These are phyloP conservation scores for Saturnispora saitoi DNA, from an alignment of 805 yeast species.

Conservation along the genomic window DNA sequence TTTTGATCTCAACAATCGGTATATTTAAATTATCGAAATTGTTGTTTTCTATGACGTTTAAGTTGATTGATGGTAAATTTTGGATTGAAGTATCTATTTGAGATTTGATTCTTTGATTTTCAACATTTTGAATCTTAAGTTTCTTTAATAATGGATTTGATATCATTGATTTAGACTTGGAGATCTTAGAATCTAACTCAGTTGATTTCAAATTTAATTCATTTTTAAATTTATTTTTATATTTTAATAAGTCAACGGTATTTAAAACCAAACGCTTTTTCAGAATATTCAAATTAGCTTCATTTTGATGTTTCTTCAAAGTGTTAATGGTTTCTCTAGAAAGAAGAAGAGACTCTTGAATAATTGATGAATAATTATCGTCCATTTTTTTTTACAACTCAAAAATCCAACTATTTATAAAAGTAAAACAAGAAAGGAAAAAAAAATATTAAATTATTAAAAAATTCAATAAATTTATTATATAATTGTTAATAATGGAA, in stretches of 20 bases:
- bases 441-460: too few species aligned
- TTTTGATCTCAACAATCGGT: background rate
- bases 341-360: background rate
- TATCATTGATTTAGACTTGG: conserved; percentile 6
- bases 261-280: conserved; percentile 18
- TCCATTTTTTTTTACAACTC: background rate
- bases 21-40: background rate
- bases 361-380: background rate
- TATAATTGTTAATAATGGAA: background rate
- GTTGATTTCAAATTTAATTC: conserved; percentile 13
- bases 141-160: conserved; percentile 9
- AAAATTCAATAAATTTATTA: too few species aligned
- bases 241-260: conserved; percentile 13
- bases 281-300: conserved; percentile 10
- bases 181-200: conserved; percentile 10
- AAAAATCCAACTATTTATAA: too few species aligned
- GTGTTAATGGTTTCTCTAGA: background rate
- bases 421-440: too few species aligned
- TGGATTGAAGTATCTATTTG: conserved; percentile 14
- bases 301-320: background rate
- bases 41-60: conserved; percentile 5
- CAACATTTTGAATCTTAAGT: conserved; percentile 13
- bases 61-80: conserved; percentile 18
- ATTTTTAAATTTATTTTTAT: conserved; percentile 18
- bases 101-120: conserved; percentile 13